Evolutionary conservation across 108 stramenopile species (phyloP).

Genomic region (Cyclotella choctawhatcheeana): DNA sequence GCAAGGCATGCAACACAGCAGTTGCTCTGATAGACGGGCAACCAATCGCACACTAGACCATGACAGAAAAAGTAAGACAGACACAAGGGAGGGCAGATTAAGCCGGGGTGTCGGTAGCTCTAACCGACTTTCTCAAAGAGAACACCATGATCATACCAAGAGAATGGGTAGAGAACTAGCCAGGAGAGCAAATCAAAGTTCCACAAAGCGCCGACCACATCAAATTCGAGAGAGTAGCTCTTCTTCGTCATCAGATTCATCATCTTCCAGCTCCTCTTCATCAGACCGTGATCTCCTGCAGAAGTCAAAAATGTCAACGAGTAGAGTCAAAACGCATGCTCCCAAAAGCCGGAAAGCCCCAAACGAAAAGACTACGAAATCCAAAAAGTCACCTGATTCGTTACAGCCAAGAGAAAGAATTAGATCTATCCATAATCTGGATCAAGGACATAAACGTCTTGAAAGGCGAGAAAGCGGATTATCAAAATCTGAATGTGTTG

Average conservation of each 20-base stretch:
- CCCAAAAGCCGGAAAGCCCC: background rate
- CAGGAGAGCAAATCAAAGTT: background rate
- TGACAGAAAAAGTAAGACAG: background rate
- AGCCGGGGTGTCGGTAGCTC: background rate
- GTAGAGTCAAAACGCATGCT: background rate
- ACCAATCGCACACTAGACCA: background rate
- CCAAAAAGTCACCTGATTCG: background rate
- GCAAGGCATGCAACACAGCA: background rate
- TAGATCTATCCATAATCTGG: background rate
- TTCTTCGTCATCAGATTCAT: slow-evolving; percentile 12
- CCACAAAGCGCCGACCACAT: background rate
- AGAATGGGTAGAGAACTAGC: background rate
- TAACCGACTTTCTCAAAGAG: background rate
- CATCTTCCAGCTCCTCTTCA: slow-evolving; percentile 20
- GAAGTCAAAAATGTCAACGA: background rate
- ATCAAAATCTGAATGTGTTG: background rate
- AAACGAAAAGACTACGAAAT: background rate
- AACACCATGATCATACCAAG: background rate
- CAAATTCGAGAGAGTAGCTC: background rate
- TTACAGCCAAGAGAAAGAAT: no score
- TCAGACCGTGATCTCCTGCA: background rate
- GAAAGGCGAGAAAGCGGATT: background rate
- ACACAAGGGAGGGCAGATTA: background rate
- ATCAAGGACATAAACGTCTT: background rate
- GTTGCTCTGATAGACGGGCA: background rate